Evolutionary conservation across 208 protist species (phyloP).

Genomic region (Endotrypanum monterogeii): DNA sequence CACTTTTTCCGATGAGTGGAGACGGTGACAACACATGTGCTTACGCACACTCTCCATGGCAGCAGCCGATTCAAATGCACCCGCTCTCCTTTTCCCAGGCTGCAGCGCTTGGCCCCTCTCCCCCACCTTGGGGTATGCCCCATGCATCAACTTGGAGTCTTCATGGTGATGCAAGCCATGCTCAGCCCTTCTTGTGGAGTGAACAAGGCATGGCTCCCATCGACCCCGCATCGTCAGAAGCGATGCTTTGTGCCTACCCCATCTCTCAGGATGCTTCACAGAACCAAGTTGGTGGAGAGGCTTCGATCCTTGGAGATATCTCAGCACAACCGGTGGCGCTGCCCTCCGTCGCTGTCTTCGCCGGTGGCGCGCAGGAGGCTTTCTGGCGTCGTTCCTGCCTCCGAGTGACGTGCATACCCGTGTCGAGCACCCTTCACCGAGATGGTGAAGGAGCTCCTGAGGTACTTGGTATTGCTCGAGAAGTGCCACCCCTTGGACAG

Average conservation of each 20-base stretch:
- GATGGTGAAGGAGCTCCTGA: background rate
- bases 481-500: background rate
- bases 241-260: background rate
- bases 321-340: background rate
- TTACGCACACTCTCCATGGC: background rate
- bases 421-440: background rate
- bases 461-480: background rate
- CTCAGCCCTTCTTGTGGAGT: background rate
- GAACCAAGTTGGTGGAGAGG: background rate
- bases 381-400: constrained; percentile 19
- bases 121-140: background rate
- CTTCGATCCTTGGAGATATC: background rate
- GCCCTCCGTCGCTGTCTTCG: constrained; percentile 13
- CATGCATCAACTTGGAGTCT: background rate
- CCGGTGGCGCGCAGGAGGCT: constrained; percentile 6
- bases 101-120: background rate
- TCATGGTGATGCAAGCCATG: background rate
- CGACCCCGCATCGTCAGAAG: background rate
- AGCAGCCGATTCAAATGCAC: background rate
- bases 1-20: background rate
- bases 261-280: background rate
- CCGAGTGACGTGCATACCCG: constrained; percentile 14
- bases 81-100: background rate
- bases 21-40: background rate
- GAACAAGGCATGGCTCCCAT: background rate